Evolutionary conservation across 1,284 basidiomycete genomes (phyloP), one percentile per base, ranked within the genome.

Genomic region (Trametes polyzona): DNA sequence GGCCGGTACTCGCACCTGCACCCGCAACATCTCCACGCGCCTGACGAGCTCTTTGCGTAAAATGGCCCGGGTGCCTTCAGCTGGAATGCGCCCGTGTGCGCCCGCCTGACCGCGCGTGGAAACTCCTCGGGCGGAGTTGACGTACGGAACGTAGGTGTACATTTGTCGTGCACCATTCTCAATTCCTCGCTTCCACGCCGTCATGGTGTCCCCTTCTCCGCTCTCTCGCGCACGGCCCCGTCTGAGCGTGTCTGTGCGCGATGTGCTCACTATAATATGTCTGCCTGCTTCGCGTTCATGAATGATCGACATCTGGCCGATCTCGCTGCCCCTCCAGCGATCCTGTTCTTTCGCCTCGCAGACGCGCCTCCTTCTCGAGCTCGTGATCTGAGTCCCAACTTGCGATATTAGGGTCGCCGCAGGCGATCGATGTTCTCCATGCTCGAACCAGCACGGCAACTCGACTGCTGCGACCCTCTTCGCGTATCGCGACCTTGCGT

Each of bases 81-180:
- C 19, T 29, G 29, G 42, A 41, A 42, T 21, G 32, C 21, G 29
- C 24, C 47, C 54, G 44, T 43, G 44, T 21, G 30, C 52, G 54
- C 24, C 46, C 57, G 52, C 54, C 53, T 62, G 61, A 63, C 56
- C 50, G 32, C 53, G 50, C 52, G 58, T 57, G 61, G 58, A 57
- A n/a, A 56, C 50, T 53, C 36, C 47, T 6, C 29, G 23, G 44
- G 17, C 29, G 29, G 33, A 29, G 36, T 50, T 58, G 61, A 63
- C 55, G 58, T 63, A 60, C 58, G 53, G 36, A 52, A 21, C 29
- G 41, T 43, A 36, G 46, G 52, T 44, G 43, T 50, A 43, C 40
- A 55, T 63, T 58, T 56, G 55, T 60, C 56, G 53, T 60, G 33
- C 42, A 24, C 40, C 11, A 32, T 56, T 58, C 52, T 57, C 23